Percentiles rank a stretch among this genome's conserved stretches.
Conservation (phyloP, 2,329 filamentous ascomycete species). For the Epicoccum nigrum region DNA sequence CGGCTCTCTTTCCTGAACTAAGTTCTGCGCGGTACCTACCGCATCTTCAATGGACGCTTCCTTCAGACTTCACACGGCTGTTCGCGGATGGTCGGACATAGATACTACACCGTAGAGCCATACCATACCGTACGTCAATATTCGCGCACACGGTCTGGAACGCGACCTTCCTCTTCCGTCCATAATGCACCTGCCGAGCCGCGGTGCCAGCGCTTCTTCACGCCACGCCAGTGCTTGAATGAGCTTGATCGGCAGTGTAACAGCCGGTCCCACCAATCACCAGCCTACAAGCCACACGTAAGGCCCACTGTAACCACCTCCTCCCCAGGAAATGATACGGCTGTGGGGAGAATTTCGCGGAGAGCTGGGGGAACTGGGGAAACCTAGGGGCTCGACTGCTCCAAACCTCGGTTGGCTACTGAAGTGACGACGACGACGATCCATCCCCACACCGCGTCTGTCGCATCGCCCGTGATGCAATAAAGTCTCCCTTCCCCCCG, state of each 20-base stretch:
- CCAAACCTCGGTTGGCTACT: conserved; percentile 9
- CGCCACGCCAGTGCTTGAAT: conserved; percentile 9
- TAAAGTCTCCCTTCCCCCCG: background rate
- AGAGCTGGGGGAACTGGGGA: conserved; percentile 17
- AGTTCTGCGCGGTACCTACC: background rate
- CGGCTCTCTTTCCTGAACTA: background rate
- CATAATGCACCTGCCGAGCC: conserved; percentile 3
- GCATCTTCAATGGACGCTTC: background rate
- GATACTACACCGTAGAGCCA: background rate
- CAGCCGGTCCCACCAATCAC: conserved; percentile 1
- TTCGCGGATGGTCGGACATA: background rate
- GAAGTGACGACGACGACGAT: conserved; percentile 12
- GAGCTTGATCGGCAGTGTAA: conserved; percentile 6
- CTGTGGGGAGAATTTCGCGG: conserved; percentile 8
- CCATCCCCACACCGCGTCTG: background rate
- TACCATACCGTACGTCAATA: background rate
- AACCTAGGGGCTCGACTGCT: background rate
- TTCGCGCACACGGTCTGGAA: background rate
- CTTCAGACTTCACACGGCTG: background rate
- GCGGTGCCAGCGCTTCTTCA: conserved; percentile 2
- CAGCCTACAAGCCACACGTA: background rate
- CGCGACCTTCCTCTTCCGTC: background rate
- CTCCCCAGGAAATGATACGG: background rate
- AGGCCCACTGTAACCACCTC: background rate
- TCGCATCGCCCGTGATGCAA: background rate